Base-by-base conservation (phyloP, 1,139 yeast species). In the Debaryomyces sp. region DNA sequence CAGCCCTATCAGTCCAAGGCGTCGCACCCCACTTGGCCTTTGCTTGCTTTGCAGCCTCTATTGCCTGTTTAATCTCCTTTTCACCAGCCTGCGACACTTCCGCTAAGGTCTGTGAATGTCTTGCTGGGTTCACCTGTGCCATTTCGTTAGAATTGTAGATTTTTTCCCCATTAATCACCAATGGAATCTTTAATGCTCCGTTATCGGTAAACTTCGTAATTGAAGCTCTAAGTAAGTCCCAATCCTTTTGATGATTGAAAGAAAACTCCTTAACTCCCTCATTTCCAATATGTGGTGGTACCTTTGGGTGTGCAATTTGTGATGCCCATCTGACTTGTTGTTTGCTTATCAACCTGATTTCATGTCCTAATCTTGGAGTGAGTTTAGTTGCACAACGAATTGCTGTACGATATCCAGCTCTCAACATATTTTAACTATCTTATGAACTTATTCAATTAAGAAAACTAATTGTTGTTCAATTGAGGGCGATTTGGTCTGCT, bases 1-100 rank as follows among this genome's bases (percentile, higher is more conserved):
- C 89, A n/a, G 97, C 95, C 55, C 99, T 79, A 63, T 91, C 97
- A 35, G 81, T 79, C 82, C 95, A 91, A 12, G 96, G 82, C 56
- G 87, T 81, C 38, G 80, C 73, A 56, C 85, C 80, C 99, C 99
- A 94, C 48, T 77, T 74, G 22, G 73, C 70, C 70, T 90, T 91
- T 34, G 97, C 96, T 1, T 68, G 70, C 58, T 82, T 80, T 15
- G 96, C 78, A 12, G 96, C 82, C 44, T 77, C 77, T 56, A 94
- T 89, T 5, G 99, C 97, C 8, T 72, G 75, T 51, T 70, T 60
- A 47, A 91, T 84, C 56, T 91, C 94, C 38, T 71, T 68, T 15
- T 72, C 71, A 7, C 81, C 69, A 1, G 97, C 96, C 61, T 83
- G 89, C 2, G 96, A 82, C 41, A 89, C 91, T 36, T 77, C 75